Conservation (phyloP, 805 yeast species). For the Naumovozyma baii region DNA sequence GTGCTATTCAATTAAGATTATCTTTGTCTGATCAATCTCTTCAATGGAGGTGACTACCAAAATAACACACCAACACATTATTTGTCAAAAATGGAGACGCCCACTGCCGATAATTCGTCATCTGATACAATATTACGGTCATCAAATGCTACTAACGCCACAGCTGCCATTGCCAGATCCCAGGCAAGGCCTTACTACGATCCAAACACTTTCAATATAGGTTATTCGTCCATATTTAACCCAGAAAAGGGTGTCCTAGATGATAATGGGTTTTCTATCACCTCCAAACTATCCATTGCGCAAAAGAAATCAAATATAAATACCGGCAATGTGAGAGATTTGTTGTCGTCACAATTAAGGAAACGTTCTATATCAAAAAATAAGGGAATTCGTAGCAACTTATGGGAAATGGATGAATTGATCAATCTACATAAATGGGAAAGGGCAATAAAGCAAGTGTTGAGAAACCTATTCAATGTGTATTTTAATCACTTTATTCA, state of each 20-base stretch:
- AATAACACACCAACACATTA: too few species aligned
- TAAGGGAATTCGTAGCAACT: too few species aligned
- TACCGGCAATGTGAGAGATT: not conserved
- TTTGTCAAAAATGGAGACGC: too few species aligned
- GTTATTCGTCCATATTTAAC: slow-evolving; percentile 48
- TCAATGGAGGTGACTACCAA: too few species aligned
- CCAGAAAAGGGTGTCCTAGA: slow-evolving; percentile 57
- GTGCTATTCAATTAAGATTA: too few species aligned
- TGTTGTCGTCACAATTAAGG: not conserved
- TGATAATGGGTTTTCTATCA: slow-evolving; percentile 33
- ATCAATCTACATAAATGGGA: slow-evolving; percentile 49
- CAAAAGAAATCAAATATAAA: slow-evolving; percentile 2
- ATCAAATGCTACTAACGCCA: too few species aligned
- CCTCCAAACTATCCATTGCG: slow-evolving; percentile 30
- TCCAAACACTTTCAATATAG: slow-evolving; percentile 56
- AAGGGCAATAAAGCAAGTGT: slow-evolving; percentile 47
- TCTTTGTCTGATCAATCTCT: too few species aligned
- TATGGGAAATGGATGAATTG: slow-evolving; percentile 51
- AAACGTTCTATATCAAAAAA: too few species aligned
- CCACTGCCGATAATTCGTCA: too few species aligned
- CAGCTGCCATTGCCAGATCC: slow-evolving; percentile 2
- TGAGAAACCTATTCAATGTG: slow-evolving; percentile 53
- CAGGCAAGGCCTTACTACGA: slow-evolving; percentile 60
- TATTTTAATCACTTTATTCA: slow-evolving; percentile 60
- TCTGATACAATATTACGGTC: too few species aligned